phyloP scores from a whole-genome alignment of 2,329 filamentous ascomycete genomes.

The Clathrospora elynae region DNA sequence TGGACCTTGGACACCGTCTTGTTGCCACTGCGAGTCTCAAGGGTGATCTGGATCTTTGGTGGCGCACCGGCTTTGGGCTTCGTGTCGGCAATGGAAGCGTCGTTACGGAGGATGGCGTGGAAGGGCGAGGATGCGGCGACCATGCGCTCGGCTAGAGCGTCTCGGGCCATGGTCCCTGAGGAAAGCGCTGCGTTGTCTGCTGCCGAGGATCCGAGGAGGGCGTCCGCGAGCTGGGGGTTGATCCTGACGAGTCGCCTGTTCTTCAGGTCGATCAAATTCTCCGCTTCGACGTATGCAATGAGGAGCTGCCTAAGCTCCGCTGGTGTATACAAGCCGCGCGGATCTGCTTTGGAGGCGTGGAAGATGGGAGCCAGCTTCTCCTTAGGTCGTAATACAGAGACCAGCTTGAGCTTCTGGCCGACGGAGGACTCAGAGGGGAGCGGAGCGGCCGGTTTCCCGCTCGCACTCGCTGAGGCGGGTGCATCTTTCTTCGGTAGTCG shows the following conservation, averaged over 20 bases:
- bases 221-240: conserved; percentile 66
- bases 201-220: conserved; percentile 60
- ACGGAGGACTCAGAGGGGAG: conserved; percentile 50
- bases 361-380: conserved; percentile 63
- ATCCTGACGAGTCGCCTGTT: conserved; percentile 67
- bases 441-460: conserved; percentile 51
- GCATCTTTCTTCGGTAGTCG: conserved; percentile 63
- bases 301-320: conserved; percentile 63
- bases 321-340: conserved; percentile 62
- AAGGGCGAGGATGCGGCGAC: conserved; percentile 61
- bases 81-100: conserved; percentile 46
- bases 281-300: conserved; percentile 63
- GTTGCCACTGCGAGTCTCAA: conserved; percentile 69
- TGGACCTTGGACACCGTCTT: conserved; percentile 69
- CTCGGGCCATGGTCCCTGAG: conserved; percentile 63
- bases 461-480: conserved; percentile 30
- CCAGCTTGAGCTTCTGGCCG: conserved; percentile 56
- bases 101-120: conserved; percentile 61
- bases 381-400: conserved; percentile 62
- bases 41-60: conserved; percentile 63
- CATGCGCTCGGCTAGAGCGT: conserved; percentile 65
- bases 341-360: conserved; percentile 55
- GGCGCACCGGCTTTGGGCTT: conserved; percentile 66
- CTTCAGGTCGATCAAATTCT: conserved; percentile 60
- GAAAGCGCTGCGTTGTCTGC: conserved; percentile 63